Conservation (phyloP, 495 filamentous ascomycete species). For the Hamigera avellanea region DNA sequence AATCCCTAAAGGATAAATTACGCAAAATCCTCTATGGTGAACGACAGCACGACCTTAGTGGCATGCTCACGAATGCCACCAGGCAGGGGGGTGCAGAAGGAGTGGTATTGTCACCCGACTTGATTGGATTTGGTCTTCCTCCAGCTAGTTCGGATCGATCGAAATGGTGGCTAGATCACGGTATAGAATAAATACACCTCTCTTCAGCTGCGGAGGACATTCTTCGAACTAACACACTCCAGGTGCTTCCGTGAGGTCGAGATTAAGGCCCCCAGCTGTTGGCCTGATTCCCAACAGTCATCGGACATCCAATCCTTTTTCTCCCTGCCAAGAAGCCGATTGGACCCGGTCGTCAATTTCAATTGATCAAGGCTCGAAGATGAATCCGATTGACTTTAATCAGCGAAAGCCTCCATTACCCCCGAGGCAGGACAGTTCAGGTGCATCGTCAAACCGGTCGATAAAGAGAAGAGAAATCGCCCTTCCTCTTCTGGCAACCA, state of each 20-base stretch:
- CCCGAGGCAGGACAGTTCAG: constrained; percentile 1
- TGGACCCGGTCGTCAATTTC: constrained; percentile 43
- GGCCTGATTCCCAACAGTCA: constrained; percentile 55
- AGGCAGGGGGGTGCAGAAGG: constrained; percentile 52
- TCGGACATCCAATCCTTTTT: constrained; percentile 75
- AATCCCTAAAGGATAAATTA: constrained; percentile 55
- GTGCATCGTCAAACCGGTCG: neutral
- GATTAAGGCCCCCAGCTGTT: constrained; percentile 48
- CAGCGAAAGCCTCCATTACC: constrained; percentile 4
- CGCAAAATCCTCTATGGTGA: constrained; percentile 60
- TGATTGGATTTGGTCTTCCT: constrained; percentile 70
- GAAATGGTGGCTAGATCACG: constrained; percentile 93
- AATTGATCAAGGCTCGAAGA: neutral
- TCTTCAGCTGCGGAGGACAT: neutral
- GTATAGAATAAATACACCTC: constrained; percentile 18
- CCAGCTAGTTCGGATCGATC: constrained; percentile 79
- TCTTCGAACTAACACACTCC: constrained; percentile 1
- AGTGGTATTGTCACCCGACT: constrained; percentile 58
- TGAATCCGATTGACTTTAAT: neutral
- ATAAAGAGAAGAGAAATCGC: neutral
- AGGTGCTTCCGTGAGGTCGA: constrained; percentile 67
- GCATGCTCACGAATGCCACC: constrained; percentile 17
- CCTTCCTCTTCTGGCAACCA: neutral
- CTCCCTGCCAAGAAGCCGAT: constrained; percentile 52
- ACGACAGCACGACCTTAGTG: constrained; percentile 47